Conservation (phyloP, 2,329 filamentous ascomycete species). For the Fusarium oxysporum region DNA sequence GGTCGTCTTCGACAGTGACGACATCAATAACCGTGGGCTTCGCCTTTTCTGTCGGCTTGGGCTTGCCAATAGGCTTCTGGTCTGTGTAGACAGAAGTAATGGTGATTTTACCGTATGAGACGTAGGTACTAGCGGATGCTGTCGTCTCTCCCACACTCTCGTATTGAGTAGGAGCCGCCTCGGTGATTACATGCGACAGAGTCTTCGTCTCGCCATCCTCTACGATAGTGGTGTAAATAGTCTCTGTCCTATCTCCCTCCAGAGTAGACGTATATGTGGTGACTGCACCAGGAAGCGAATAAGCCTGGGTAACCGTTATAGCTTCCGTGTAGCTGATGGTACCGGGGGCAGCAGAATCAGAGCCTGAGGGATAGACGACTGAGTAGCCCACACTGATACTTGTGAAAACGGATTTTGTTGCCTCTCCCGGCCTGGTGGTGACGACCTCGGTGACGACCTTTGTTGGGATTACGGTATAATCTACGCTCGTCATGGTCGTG, state of each 20-base stretch:
- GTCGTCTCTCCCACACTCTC: conserved; percentile 39
- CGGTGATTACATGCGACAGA: conserved; percentile 11
- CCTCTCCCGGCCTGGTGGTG: conserved; percentile 12
- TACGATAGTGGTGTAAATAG: conserved; percentile 20
- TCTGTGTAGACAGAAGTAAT: conserved; percentile 41
- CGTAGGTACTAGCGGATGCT: conserved; percentile 39
- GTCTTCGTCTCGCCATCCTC: conserved; percentile 26
- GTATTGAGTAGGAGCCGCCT: conserved; percentile 18
- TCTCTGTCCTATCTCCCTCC: conserved; percentile 5
- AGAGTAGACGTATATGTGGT: conserved; percentile 12
- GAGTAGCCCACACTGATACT: conserved; percentile 24
- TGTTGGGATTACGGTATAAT: conserved; percentile 23
- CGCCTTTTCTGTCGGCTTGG: conserved; percentile 26
- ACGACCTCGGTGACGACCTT: conserved; percentile 22
- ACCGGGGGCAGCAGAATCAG: neutral
- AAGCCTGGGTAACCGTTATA: conserved; percentile 19
- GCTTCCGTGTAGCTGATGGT: conserved; percentile 11
- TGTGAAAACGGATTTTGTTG: conserved; percentile 6
- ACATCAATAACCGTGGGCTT: conserved; percentile 39
- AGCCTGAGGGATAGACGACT: conserved; percentile 7
- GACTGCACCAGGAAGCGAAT: conserved; percentile 18
- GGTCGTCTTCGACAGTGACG: conserved; percentile 34
- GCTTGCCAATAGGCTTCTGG: conserved; percentile 12
- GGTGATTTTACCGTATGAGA: conserved; percentile 41
- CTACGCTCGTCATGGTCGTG: conserved; percentile 9